phyloP scores from a whole-genome alignment of 129 eudicot genomes.

The Helichrysum umbraculigerum region DNA sequence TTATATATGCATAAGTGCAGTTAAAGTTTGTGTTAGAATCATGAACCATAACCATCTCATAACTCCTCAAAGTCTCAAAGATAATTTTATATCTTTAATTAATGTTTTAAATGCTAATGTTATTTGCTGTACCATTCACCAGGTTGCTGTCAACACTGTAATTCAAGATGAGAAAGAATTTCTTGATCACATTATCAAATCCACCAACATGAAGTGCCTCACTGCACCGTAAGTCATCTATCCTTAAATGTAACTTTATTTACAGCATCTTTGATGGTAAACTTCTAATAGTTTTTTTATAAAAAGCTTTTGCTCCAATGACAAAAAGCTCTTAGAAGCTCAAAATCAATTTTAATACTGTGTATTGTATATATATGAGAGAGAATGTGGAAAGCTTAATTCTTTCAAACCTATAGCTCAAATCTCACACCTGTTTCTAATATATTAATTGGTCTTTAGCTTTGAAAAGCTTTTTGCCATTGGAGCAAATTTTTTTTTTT shows the following conservation, averaged over 20 bases:
- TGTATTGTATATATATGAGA: no score
- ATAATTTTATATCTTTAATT: background rate
- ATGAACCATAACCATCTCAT: background rate
- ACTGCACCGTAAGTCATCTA: conserved; percentile 73
- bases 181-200: conserved; percentile 83
- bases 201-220: conserved; percentile 97
- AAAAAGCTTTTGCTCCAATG: no score
- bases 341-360: no score
- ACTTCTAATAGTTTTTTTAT: background rate
- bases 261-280: background rate
- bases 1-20: background rate
- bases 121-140: conserved; percentile 5
- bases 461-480: background rate
- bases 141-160: conserved; percentile 99
- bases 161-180: conserved; percentile 91
- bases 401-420: no score
- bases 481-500: no score
- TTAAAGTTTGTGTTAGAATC: background rate
- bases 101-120: background rate
- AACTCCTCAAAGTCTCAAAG: background rate
- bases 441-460: background rate
- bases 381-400: no score
- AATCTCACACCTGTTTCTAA: no score
- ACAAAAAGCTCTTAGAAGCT: no score
- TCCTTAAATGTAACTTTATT: background rate